A percentile compares a stretch with the other conserved stretches of the same genome.
Evolutionary conservation across 2,329 filamentous ascomycete species (phyloP).

Genomic region (Trichophyton equinum): DNA sequence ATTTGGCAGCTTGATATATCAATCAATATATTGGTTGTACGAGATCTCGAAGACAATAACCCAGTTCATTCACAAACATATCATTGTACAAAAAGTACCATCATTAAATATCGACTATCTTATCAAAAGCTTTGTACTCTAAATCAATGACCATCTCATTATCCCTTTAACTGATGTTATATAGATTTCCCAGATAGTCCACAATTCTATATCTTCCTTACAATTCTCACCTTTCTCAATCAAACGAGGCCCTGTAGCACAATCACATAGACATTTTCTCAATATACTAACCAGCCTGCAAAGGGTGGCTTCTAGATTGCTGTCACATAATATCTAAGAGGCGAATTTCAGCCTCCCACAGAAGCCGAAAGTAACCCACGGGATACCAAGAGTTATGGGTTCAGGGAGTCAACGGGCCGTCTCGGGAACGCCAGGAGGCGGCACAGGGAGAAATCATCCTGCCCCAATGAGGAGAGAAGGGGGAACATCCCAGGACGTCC

Average conservation of each 20-base stretch:
- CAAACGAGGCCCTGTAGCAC: background rate
- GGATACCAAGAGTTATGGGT: background rate
- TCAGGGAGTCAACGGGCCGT: background rate
- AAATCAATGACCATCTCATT: background rate
- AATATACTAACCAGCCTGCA: background rate
- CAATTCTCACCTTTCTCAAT: background rate
- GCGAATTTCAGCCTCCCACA: background rate
- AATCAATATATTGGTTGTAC: background rate
- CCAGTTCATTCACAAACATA: background rate
- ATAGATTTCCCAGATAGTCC: background rate
- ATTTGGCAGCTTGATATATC: background rate
- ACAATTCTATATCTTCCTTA: background rate
- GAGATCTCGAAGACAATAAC: background rate
- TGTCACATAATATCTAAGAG: background rate
- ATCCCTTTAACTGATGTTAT: background rate
- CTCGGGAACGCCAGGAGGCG: background rate
- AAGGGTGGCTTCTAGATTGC: background rate
- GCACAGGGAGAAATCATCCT: background rate
- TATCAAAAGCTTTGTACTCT: background rate
- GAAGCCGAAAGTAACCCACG: background rate
- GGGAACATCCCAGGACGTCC: background rate
- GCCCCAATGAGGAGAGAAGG: background rate
- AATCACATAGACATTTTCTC: background rate
- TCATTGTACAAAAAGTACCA: background rate
- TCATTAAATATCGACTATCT: background rate